Conservation (phyloP, 2,329 filamentous ascomycete species). For the Calonectria crousiana region DNA sequence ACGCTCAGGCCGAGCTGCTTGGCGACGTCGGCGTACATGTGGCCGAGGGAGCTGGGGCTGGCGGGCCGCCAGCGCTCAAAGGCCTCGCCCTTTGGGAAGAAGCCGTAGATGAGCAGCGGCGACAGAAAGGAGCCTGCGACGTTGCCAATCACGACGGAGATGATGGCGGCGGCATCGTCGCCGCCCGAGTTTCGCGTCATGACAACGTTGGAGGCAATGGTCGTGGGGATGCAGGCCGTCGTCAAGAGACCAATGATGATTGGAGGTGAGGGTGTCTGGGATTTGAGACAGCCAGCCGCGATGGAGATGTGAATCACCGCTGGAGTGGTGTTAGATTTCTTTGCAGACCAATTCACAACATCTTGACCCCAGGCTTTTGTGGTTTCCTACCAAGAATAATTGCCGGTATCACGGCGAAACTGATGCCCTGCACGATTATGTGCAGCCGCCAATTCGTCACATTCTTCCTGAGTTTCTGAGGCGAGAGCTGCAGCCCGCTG, state of each 20-base stretch:
- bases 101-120: conserved; percentile 72
- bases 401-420: conserved; percentile 74
- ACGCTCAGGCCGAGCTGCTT: conserved; percentile 77
- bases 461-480: conserved; percentile 70
- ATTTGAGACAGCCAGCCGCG: conserved; percentile 60
- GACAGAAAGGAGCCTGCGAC: conserved; percentile 76
- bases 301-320: conserved; percentile 62
- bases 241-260: conserved; percentile 77
- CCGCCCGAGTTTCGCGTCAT: conserved; percentile 79
- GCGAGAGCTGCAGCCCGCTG: conserved; percentile 77
- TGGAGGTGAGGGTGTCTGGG: conserved; percentile 71
- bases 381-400: conserved; percentile 65
- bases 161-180: conserved; percentile 73
- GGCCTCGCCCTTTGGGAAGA: conserved; percentile 64
- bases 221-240: conserved; percentile 77
- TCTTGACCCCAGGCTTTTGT: background rate
- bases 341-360: background rate
- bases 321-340: conserved; percentile 29
- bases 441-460: conserved; percentile 77
- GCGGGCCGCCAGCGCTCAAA: conserved; percentile 70
- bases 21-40: conserved; percentile 75
- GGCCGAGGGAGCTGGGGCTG: conserved; percentile 63
- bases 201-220: conserved; percentile 79
- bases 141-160: conserved; percentile 79
- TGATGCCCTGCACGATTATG: conserved; percentile 74